Conservation (phyloP, 2,329 filamentous ascomycete species). For the Pseudopyricularia cyperi region DNA sequence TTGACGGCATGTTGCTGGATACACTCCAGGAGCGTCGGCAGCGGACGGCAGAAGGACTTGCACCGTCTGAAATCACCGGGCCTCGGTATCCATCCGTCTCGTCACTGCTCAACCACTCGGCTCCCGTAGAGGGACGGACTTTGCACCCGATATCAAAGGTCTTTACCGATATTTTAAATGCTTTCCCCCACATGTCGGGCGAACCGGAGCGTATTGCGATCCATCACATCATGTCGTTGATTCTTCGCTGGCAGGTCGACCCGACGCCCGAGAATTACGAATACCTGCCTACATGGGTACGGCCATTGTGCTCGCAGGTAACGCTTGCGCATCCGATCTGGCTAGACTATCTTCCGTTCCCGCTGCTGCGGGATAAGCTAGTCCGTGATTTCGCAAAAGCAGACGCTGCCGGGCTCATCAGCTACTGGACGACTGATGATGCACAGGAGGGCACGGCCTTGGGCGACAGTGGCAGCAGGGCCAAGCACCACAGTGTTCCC, state of each 20-base stretch:
- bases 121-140: conserved; percentile 22
- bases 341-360: conserved; percentile 7
- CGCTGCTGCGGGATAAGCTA: conserved; percentile 5
- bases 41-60: conserved; percentile 51
- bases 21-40: conserved; percentile 60
- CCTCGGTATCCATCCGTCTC: conserved; percentile 71
- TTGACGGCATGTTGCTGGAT: conserved; percentile 69
- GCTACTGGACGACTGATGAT: neutral
- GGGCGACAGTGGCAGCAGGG: neutral
- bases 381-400: conserved; percentile 8
- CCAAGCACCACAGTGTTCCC: neutral
- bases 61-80: conserved; percentile 54
- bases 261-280: conserved; percentile 71
- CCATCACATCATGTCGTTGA: conserved; percentile 74
- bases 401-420: conserved; percentile 2
- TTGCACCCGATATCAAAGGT: conserved; percentile 72
- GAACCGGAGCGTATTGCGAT: conserved; percentile 73
- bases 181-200: conserved; percentile 68
- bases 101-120: conserved; percentile 60
- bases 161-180: conserved; percentile 71
- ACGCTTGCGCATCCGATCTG: conserved; percentile 6
- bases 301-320: conserved; percentile 39
- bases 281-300: conserved; percentile 60
- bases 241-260: conserved; percentile 76
- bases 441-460: neutral